These are phyloP conservation scores for Pyricularia pennisetigena DNA, from an alignment of 2,329 filamentous ascomycete genomes.

Conservation along the genomic window DNA sequence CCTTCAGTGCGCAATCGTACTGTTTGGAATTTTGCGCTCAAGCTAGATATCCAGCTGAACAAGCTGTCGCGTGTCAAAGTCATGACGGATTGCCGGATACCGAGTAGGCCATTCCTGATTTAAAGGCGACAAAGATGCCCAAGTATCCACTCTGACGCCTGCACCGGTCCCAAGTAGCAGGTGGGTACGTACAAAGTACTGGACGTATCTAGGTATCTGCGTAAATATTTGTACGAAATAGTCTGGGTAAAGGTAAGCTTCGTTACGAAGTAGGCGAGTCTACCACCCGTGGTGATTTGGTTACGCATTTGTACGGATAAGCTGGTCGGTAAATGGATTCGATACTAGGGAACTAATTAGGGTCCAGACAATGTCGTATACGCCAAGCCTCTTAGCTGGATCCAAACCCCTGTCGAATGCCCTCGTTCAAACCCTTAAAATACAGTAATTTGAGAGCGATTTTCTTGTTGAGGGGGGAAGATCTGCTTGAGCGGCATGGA, in stretches of 20 bases:
- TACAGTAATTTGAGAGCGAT: not conserved
- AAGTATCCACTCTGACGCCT: too few species aligned
- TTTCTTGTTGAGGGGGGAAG: not conserved
- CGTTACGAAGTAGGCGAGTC: too few species aligned
- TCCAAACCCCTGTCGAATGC: not conserved
- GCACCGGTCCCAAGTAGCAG: too few species aligned
- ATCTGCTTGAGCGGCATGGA: not conserved
- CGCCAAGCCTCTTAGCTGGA: not conserved
- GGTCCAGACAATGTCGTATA: not conserved
- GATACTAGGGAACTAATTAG: not conserved
- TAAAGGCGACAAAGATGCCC: too few species aligned
- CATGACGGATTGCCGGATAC: not conserved
- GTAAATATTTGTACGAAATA: too few species aligned
- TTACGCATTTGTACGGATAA: not conserved
- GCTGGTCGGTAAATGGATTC: not conserved
- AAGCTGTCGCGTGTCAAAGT: not conserved
- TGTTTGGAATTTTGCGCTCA: not conserved
- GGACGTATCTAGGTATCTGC: too few species aligned
- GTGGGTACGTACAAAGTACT: too few species aligned
- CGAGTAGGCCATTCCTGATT: too few species aligned
- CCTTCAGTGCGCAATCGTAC: too few species aligned
- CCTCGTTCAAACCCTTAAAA: not conserved
- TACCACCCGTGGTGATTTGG: not conserved
- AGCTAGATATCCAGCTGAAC: not conserved
- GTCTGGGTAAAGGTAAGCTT: too few species aligned